Percentiles rank a stretch among this genome's conserved stretches.
Evolutionary conservation across 176 grass and related monocot species (phyloP).

Genomic region (Secale cereale): DNA sequence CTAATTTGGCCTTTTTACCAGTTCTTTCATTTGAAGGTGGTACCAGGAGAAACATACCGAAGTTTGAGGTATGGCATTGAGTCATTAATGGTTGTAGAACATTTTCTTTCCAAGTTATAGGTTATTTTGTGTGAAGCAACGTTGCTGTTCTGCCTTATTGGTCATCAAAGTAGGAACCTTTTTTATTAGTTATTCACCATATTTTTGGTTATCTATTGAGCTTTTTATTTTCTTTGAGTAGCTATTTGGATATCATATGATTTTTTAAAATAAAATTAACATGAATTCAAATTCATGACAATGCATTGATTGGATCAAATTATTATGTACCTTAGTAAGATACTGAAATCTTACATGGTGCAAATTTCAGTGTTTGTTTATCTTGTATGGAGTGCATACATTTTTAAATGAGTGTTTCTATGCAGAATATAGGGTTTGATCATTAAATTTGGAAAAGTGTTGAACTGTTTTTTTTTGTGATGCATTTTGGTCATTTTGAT

Average conservation of each 20-base stretch:
- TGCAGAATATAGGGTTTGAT: background rate
- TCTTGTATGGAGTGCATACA: background rate
- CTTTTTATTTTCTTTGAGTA: background rate
- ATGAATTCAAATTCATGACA: background rate
- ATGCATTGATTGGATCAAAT: background rate
- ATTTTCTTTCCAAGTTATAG: background rate
- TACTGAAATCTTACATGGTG: background rate
- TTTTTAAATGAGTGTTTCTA: background rate
- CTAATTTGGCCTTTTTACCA: constrained; percentile 66
- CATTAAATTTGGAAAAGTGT: background rate
- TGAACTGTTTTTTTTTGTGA: background rate
- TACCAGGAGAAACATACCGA: constrained; percentile 90
- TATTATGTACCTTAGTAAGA: background rate
- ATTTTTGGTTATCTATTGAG: background rate
- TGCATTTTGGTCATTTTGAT: constrained; percentile 1
- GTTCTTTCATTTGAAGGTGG: constrained; percentile 96
- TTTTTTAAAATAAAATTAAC: background rate
- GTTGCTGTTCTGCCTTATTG: background rate
- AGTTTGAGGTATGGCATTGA: constrained; percentile 69
- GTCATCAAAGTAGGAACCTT: background rate
- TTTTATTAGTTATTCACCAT: background rate
- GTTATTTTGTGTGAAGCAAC: constrained; percentile 7
- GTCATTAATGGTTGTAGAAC: background rate
- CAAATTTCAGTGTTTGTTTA: background rate
- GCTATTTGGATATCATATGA: background rate